Evolutionary conservation across 306 rosid genomes (phyloP), one percentile per base, ranked within the genome.

Genomic region (Lathyrus oleraceus): DNA sequence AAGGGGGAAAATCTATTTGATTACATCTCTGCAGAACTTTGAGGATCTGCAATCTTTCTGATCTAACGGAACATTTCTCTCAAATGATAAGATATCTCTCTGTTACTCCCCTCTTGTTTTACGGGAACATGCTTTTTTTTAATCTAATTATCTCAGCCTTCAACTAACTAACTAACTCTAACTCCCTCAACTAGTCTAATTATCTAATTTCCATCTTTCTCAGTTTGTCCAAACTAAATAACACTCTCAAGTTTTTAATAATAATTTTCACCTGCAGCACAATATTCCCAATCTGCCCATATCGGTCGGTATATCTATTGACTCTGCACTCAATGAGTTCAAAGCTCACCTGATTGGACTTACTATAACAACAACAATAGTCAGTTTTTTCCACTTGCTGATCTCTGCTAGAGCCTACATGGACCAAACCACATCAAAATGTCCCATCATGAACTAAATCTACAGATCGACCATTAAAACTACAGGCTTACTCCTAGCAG

Each of bases 271-370:
- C 74, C 67, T 17, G 35, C 36, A 11, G 38, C 61, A 8, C 42
- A 6, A 16, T 15, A 30, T 17, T 58, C 52, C 6, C 20, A 43
- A 69, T 64, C 65, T 62, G 49, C 28, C 49, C 19, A 23, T 40
- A 48, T 45, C 23, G 40, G 54, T 45, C 35, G 58, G 61, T 44
- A 57, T 11, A 77, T 53, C 68, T 32, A 32, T 75, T 58, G 54
- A 58, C 62, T 27, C 67, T 49, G 47, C 62, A 65, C 23, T 38
- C 51, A 68, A 75, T 48, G 69, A 25, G 61, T 39, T 57, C 27
- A 35, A 39, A 47, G 25, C 15, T 59, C 65, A 45, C 9, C 30
- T 35, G 52, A 35, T 43, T 35, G 2, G 67, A 73, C 70, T 53
- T 52, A 66, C 5, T 28, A 58, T n/a, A 63, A 40, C 19, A 39